Percentiles rank a stretch among this genome's conserved stretches.
phyloP scores from a whole-genome alignment of 2,329 filamentous ascomycete species.

The Diaporthe citriasiana region DNA sequence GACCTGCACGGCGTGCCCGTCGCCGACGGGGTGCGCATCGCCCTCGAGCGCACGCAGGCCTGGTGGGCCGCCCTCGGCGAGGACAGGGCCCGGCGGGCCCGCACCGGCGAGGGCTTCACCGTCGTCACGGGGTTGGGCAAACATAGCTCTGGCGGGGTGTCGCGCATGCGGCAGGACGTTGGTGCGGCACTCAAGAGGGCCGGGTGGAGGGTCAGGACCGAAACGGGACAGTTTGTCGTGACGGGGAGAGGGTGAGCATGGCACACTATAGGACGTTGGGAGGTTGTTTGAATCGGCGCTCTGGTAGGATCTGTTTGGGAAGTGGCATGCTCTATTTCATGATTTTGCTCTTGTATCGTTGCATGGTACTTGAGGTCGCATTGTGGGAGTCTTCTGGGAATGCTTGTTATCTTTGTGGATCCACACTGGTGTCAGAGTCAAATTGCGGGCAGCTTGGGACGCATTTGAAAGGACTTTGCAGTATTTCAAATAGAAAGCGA shows the following conservation, averaged over 20 bases:
- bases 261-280: neutral
- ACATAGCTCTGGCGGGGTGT: slow-evolving; percentile 83
- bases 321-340: neutral
- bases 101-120: slow-evolving; percentile 68
- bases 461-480: neutral
- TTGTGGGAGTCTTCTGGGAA: slow-evolving; percentile 15
- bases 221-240: slow-evolving; percentile 79
- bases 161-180: slow-evolving; percentile 84
- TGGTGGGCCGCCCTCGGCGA: slow-evolving; percentile 87
- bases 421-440: neutral
- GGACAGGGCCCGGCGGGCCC: slow-evolving; percentile 64
- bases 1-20: slow-evolving; percentile 91
- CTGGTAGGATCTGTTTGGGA: neutral
- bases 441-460: neutral
- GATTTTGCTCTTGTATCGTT: neutral
- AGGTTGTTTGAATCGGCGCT: neutral
- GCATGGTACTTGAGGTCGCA: neutral
- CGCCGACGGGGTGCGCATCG: slow-evolving; percentile 84
- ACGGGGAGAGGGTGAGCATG: slow-evolving; percentile 62
- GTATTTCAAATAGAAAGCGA: neutral
- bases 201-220: slow-evolving; percentile 85
- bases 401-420: neutral
- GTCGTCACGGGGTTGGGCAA: slow-evolving; percentile 86
- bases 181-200: slow-evolving; percentile 79
- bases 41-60: slow-evolving; percentile 71